Percentiles rank a stretch among this genome's conserved stretches.
These are phyloP conservation scores for Trametes coccinea DNA, from an alignment of 768 basidiomycete genomes.

Conservation along the genomic window DNA sequence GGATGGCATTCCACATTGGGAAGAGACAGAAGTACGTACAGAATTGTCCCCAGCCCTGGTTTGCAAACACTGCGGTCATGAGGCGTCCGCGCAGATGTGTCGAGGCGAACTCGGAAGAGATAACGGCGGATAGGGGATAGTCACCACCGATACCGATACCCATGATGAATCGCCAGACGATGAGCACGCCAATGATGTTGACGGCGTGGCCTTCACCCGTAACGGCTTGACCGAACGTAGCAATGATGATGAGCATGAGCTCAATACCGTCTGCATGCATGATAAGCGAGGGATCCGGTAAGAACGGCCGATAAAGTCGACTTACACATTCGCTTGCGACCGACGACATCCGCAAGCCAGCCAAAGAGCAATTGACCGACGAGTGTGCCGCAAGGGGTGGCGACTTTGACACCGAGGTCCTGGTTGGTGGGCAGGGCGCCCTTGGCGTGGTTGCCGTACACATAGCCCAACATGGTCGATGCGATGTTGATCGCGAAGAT, in stretches of 20 bases:
- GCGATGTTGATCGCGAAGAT: constrained; percentile 91
- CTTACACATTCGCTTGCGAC: constrained; percentile 80
- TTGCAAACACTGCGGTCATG: constrained; percentile 49
- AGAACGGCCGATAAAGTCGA: constrained; percentile 17
- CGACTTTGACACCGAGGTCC: constrained; percentile 75
- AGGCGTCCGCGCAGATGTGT: constrained; percentile 46
- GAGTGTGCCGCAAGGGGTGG: constrained; percentile 74
- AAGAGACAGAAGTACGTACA: too few species aligned
- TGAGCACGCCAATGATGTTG: constrained; percentile 70
- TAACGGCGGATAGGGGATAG: constrained; percentile 47
- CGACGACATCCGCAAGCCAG: constrained; percentile 75
- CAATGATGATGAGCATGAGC: constrained; percentile 79
- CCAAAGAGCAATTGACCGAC: constrained; percentile 78
- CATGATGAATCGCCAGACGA: constrained; percentile 79
- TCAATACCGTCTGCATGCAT: constrained; percentile 58
- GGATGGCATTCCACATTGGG: too few species aligned
- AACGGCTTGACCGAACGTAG: constrained; percentile 78
- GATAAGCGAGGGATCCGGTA: constrained; percentile 2
- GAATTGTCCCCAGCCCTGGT: constrained; percentile 49
- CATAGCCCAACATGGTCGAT: constrained; percentile 78
- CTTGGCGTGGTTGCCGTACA: constrained; percentile 50
- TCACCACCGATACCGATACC: constrained; percentile 35
- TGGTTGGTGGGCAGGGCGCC: constrained; percentile 54
- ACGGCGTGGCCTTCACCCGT: constrained; percentile 67
- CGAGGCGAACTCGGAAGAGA: constrained; percentile 49